Conservation (phyloP, 2,329 filamentous ascomycete species). For the Cladosporium sp. region DNA sequence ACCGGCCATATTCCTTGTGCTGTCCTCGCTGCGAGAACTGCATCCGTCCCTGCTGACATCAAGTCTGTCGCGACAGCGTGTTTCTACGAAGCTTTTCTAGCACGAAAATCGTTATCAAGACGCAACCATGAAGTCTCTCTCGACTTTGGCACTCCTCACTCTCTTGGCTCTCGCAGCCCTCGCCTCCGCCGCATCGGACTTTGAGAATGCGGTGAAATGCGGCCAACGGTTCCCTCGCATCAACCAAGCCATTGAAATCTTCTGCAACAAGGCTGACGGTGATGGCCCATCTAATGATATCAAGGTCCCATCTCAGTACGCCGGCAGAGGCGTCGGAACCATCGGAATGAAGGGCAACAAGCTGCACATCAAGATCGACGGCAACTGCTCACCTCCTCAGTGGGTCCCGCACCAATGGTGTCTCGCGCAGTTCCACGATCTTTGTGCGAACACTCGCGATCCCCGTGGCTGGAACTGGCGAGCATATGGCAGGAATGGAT, state of each 20-base stretch:
- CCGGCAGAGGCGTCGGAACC: conserved; percentile 12
- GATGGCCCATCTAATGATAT: conserved; percentile 14
- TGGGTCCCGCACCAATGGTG: conserved; percentile 22
- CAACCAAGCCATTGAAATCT: conserved; percentile 18
- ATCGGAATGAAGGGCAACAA: conserved; percentile 12
- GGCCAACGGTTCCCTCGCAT: conserved; percentile 16
- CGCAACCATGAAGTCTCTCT: conserved; percentile 7
- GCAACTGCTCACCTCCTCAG: conserved; percentile 16
- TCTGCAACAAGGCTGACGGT: conserved; percentile 16
- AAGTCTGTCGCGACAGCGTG: too few species aligned
- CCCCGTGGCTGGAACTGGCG: background rate
- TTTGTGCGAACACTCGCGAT: conserved; percentile 16
- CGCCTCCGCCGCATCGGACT: conserved; percentile 14
- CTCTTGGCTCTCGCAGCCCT: conserved; percentile 7
- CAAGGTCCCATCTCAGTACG: conserved; percentile 15
- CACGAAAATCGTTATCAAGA: too few species aligned
- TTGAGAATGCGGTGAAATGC: conserved; percentile 18
- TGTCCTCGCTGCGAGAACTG: too few species aligned
- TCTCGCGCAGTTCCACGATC: conserved; percentile 19
- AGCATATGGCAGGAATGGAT: background rate
- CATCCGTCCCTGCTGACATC: too few species aligned
- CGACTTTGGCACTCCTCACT: background rate
- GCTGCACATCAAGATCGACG: conserved; percentile 10
- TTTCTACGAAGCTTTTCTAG: too few species aligned
- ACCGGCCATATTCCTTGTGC: too few species aligned